These are phyloP conservation scores for Corylus americana DNA, from an alignment of 306 rosid species.

Conservation along the genomic window DNA sequence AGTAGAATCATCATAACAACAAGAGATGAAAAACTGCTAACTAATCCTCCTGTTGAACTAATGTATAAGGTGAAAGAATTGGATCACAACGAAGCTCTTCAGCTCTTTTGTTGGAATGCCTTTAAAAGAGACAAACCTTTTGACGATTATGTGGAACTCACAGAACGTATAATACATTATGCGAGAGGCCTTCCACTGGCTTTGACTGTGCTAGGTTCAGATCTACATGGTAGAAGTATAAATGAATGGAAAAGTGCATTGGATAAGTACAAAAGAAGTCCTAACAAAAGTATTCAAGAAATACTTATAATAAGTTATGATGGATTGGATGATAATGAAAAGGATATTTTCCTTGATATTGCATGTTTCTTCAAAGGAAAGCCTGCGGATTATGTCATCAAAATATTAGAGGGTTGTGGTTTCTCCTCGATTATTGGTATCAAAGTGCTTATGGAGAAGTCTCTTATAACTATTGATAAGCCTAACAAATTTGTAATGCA, in stretches of 20 bases:
- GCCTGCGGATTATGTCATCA: conserved; percentile 11
- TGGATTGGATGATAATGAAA: too few species aligned
- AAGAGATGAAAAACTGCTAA: conserved; percentile 29
- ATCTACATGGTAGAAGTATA: not conserved
- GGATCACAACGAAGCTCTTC: not conserved
- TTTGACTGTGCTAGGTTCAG: too few species aligned
- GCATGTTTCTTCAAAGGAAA: conserved; percentile 41
- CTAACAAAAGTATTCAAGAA: conserved; percentile 13
- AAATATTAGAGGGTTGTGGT: conserved; percentile 24
- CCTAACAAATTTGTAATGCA: conserved; percentile 28
- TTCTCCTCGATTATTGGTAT: conserved; percentile 2
- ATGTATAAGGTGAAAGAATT: conserved; percentile 19
- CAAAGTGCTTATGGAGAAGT: conserved; percentile 27
- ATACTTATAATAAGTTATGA: too few species aligned
- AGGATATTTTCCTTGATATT: conserved; percentile 4
- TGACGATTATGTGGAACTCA: too few species aligned
- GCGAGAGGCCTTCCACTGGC: too few species aligned
- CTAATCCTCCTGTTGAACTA: not conserved
- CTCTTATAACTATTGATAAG: conserved; percentile 18
- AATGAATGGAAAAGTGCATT: conserved; percentile 33
- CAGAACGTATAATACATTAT: too few species aligned
- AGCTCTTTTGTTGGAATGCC: too few species aligned
- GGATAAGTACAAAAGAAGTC: conserved; percentile 19
- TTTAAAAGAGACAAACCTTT: too few species aligned
- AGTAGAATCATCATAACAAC: conserved; percentile 27